Evolutionary conservation across 2,329 filamentous ascomycete species (phyloP).

Genomic region (Aspergillus intermedius): DNA sequence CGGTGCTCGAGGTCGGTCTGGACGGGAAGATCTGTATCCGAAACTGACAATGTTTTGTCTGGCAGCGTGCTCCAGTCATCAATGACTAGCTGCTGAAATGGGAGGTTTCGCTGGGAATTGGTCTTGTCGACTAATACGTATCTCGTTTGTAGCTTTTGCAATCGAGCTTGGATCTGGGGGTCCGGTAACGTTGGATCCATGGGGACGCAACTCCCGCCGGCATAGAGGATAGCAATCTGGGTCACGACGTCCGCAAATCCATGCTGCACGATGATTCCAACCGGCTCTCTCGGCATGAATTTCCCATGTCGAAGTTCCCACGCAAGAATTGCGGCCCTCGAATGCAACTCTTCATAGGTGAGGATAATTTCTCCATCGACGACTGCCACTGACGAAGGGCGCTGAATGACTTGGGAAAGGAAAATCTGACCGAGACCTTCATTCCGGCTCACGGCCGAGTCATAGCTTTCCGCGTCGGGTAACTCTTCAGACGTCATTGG

Average conservation of each 20-base stretch:
- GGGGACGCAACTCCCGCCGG: constrained; percentile 16
- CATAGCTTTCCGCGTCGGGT: constrained; percentile 4
- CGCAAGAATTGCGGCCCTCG: constrained; percentile 4
- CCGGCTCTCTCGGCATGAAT: constrained; percentile 7
- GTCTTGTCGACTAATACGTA: constrained; percentile 6
- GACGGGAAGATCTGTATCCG: background rate
- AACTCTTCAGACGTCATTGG: constrained; percentile 3
- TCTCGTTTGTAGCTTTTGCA: constrained; percentile 7
- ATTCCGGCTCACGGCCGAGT: constrained; percentile 5
- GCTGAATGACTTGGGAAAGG: constrained; percentile 1
- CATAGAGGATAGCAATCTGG: constrained; percentile 18
- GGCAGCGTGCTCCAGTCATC: background rate
- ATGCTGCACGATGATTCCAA: constrained; percentile 14
- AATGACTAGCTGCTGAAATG: background rate
- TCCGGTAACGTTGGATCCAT: constrained; percentile 17
- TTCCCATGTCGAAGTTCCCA: background rate
- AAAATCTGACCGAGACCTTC: constrained; percentile 11
- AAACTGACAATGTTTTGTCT: background rate
- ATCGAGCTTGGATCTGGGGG: constrained; percentile 8
- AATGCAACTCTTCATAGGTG: constrained; percentile 10
- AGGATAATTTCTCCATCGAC: constrained; percentile 4
- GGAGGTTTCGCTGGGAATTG: constrained; percentile 1
- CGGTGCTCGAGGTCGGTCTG: constrained; percentile 4
- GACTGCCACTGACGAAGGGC: constrained; percentile 6
- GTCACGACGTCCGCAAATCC: constrained; percentile 14